Evolutionary conservation across 2,329 filamentous ascomycete species (phyloP).

Genomic region (Rutstroemia sp.): DNA sequence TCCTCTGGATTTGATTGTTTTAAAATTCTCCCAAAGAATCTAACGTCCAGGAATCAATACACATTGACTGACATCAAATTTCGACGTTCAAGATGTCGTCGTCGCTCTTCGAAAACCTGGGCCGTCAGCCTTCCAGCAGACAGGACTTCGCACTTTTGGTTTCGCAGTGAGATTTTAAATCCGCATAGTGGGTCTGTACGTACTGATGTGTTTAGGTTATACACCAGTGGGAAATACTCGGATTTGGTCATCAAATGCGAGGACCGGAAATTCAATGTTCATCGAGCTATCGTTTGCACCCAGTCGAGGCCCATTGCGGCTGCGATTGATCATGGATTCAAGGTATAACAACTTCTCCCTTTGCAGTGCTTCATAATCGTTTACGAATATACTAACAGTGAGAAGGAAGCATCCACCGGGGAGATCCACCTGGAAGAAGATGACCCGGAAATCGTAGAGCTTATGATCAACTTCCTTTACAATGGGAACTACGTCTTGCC

Average conservation of each 20-base stretch:
- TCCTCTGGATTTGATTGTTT: too few relatives aligned
- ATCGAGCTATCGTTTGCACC: conserved; percentile 16
- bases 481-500: neutral
- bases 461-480: conserved; percentile 10
- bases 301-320: conserved; percentile 17
- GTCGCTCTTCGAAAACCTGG: neutral
- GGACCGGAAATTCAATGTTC: conserved; percentile 14
- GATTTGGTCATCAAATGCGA: conserved; percentile 17
- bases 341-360: neutral
- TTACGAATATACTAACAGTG: neutral
- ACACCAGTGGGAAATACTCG: conserved; percentile 9
- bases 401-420: conserved; percentile 8
- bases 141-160: neutral
- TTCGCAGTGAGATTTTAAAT: neutral
- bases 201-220: neutral
- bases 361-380: too few relatives aligned
- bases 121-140: neutral
- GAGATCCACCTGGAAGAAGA: conserved; percentile 10
- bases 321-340: conserved; percentile 12
- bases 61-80: neutral
- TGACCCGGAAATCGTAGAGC: conserved; percentile 6
- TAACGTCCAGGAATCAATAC: neutral
- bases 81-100: neutral
- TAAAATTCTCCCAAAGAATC: too few relatives aligned
- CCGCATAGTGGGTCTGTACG: neutral